A percentile compares a stretch with the other conserved stretches of the same genome.
Evolutionary conservation across 2,329 filamentous ascomycete species (phyloP).

Genomic region (Paraconiothyrium sp.): DNA sequence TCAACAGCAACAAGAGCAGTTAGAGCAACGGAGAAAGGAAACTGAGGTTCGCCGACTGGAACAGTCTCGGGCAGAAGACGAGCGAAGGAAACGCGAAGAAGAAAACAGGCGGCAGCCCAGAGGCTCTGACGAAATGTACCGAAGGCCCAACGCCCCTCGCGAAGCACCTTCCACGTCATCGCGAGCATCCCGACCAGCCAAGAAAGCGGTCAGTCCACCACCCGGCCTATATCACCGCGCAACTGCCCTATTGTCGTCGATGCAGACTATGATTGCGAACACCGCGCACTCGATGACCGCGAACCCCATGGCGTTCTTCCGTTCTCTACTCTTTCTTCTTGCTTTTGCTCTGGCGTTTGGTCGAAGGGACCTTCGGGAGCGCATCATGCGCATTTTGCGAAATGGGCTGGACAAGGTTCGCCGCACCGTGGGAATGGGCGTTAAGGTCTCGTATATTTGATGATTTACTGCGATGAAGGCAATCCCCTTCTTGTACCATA

Average conservation of each 20-base stretch:
- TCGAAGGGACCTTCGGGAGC: slow-evolving; percentile 76
- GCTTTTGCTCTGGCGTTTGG: slow-evolving; percentile 81
- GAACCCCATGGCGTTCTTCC: slow-evolving; percentile 65
- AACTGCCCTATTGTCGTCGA: slow-evolving; percentile 54
- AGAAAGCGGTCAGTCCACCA: slow-evolving; percentile 45
- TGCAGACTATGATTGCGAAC: slow-evolving; percentile 61
- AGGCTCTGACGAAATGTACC: slow-evolving; percentile 43
- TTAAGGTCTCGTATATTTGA: slow-evolving; percentile 96
- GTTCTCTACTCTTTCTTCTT: slow-evolving; percentile 79
- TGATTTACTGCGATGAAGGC: slow-evolving; percentile 11
- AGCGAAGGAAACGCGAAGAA: slow-evolving; percentile 49
- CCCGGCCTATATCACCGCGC: slow-evolving; percentile 54
- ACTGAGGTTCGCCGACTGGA: slow-evolving; percentile 47
- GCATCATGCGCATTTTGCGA: slow-evolving; percentile 73
- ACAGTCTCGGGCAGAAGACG: slow-evolving; percentile 56
- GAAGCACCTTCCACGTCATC: slow-evolving; percentile 42
- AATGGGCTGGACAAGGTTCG: slow-evolving; percentile 82
- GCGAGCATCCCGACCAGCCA: slow-evolving; percentile 39
- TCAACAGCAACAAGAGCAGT: slow-evolving; percentile 67
- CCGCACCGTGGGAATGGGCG: slow-evolving; percentile 91
- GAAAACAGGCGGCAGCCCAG: slow-evolving; percentile 47
- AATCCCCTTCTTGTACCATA: slow-evolving; percentile 21
- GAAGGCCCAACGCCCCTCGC: slow-evolving; percentile 27
- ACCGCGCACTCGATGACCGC: slow-evolving; percentile 62
- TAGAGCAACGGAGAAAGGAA: slow-evolving; percentile 60